Evolutionary conservation across 768 basidiomycete species (phyloP), one percentile per base, ranked within the genome.

Genomic region (Lanmaoa pseudosensibilis): DNA sequence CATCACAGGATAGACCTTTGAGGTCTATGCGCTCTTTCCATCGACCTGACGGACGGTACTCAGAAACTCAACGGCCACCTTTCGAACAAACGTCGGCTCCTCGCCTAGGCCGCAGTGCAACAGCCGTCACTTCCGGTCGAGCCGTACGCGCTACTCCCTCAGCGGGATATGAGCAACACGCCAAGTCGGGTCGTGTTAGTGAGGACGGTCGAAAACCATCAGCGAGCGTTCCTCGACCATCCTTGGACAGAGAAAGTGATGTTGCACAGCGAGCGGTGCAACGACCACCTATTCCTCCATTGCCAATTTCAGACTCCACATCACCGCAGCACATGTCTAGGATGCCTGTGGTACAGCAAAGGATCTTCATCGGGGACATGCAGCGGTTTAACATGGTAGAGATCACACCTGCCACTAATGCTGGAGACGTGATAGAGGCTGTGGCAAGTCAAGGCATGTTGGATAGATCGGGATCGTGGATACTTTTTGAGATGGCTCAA

Each of bases 401-500:
- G 62, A 80, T 97, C 40, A 75, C 78, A 2, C 73, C 85, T 13
- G 69, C 73, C 11, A 95, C 90, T 2, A 84, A 76, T 27, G 91
- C 92, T 10, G 79, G 84, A 36, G 89, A 93, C 53, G 83, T 95
- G 7, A 71, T 96, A 52, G 75, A 79, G 13, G 74, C 83, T 65
- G 77, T 94, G 27, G 82, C 86, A 40, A 73, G 73, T 18, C 83
- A 88, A 65, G 90, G 89, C 12, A 80, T 83, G 53, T 71, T 96
- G 43, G 80, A 80, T 41, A 81, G 82, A 45, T 76, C 72, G n/a
- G 85, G 80, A 5, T 86, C 83, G 7, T 97, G 92, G 91, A 93
- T 94, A 81, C 69, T 98, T 30, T 95, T 83, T 69, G 96, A 98
- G 74, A 72, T 95, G 30, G 90, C 90, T 34, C 88, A 92, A 60